These are phyloP conservation scores for Fusarium liriodendri DNA, from an alignment of 2,329 filamentous ascomycete species.

Conservation along the genomic window DNA sequence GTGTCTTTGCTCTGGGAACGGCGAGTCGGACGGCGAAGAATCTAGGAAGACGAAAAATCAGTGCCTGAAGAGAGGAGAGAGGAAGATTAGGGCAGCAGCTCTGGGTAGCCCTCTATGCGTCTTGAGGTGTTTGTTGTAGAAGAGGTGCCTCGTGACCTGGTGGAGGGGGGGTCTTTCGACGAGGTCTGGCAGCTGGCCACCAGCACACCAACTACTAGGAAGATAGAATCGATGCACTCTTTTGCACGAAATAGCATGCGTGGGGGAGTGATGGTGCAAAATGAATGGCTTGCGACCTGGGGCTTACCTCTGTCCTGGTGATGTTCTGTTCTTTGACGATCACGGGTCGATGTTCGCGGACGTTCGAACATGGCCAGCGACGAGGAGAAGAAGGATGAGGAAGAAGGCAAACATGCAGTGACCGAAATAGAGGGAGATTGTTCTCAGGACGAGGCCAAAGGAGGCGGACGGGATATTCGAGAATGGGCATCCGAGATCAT, in stretches of 20 bases:
- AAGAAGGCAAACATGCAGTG: conserved; percentile 15
- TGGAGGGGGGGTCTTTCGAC: conserved; percentile 13
- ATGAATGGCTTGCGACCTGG: conserved; percentile 13
- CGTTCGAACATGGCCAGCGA: not conserved
- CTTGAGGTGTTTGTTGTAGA: conserved; percentile 11
- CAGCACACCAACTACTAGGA: not conserved
- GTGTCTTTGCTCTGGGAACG: not conserved
- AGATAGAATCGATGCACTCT: not conserved
- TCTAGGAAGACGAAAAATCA: not conserved
- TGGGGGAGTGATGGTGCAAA: conserved; percentile 4
- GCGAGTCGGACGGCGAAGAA: not conserved
- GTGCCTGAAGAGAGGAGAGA: conserved; percentile 3
- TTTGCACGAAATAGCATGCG: not conserved
- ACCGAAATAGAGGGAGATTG: not conserved
- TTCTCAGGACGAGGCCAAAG: not conserved
- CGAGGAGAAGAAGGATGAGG: not conserved
- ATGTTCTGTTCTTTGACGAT: not conserved
- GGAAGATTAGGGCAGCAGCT: conserved; percentile 19
- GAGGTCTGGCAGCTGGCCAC: conserved; percentile 1
- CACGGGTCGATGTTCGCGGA: conserved; percentile 3
- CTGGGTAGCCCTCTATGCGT: conserved; percentile 11
- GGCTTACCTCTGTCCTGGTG: conserved; percentile 7
- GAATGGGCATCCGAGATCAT: not conserved
- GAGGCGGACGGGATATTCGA: not conserved
- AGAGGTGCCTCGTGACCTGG: conserved; percentile 6